Percentiles rank a stretch among this genome's conserved stretches.
phyloP scores from a whole-genome alignment of 768 basidiomycete species.

The Rhodosporidiobolus odoratus region DNA sequence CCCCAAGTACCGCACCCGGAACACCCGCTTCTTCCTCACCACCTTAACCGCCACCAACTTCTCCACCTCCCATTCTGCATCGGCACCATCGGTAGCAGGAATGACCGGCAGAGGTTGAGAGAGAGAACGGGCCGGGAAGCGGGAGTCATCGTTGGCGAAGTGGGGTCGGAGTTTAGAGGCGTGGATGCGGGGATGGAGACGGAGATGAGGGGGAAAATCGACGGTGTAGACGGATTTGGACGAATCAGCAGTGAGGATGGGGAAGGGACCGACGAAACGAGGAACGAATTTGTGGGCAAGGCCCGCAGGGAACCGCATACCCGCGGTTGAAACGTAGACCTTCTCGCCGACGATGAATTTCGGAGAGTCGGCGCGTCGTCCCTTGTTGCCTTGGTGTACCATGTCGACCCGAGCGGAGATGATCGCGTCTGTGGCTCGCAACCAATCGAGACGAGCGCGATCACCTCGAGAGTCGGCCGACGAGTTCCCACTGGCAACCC shows the following conservation, averaged over 20 bases:
- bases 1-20: constrained; percentile 9
- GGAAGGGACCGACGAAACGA: neutral
- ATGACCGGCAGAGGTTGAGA: neutral
- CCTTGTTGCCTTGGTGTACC: constrained; percentile 4
- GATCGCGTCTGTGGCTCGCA: neutral
- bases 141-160: constrained; percentile 9
- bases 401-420: constrained; percentile 13
- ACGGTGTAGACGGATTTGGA: neutral
- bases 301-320: neutral
- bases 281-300: constrained; percentile 5
- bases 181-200: neutral
- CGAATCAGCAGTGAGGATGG: neutral
- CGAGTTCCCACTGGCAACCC: neutral
- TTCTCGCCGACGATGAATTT: neutral
- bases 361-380: neutral
- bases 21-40: neutral
- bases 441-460: neutral
- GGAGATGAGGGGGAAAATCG: constrained; percentile 3
- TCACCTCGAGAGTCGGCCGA: neutral
- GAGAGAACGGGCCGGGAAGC: constrained; percentile 7
- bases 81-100: neutral
- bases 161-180: constrained; percentile 7
- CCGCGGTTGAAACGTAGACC: constrained; percentile 1
- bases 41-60: constrained; percentile 3
- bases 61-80: constrained; percentile 4